phyloP scores from a whole-genome alignment of 306 rosid species.

The Vachellia collinsii region DNA sequence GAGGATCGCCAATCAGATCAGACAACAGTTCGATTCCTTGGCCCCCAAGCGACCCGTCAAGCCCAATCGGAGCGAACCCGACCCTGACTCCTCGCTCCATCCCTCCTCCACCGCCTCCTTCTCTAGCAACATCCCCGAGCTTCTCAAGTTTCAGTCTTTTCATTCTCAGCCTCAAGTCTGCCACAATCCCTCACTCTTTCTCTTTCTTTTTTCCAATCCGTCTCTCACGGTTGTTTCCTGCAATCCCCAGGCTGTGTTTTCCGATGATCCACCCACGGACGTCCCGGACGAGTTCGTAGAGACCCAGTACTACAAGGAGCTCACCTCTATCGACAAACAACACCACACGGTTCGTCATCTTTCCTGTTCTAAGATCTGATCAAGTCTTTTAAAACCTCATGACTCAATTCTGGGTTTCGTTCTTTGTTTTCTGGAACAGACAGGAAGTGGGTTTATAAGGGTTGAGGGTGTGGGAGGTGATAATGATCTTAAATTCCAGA shows the following conservation, averaged over 20 bases:
- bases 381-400: not conserved
- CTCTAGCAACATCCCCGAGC: slow-evolving; percentile 53
- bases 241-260: slow-evolving; percentile 29
- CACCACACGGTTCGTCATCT: slow-evolving; percentile 59
- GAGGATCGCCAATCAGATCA: slow-evolving; percentile 13
- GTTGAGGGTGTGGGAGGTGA: slow-evolving; percentile 41
- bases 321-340: slow-evolving; percentile 62
- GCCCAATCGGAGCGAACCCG: slow-evolving; percentile 78
- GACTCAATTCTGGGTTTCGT: not conserved
- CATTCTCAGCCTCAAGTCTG: slow-evolving; percentile 53
- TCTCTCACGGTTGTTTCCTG: not conserved
- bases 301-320: slow-evolving; percentile 62
- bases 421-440: slow-evolving; percentile 45
- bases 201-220: too few species aligned
- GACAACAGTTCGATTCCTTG: slow-evolving; percentile 14
- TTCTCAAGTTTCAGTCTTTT: slow-evolving; percentile 60
- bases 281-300: slow-evolving; percentile 68
- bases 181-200: not conserved
- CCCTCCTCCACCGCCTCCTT: slow-evolving; percentile 12
- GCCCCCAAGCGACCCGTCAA: slow-evolving; percentile 37
- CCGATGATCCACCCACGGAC: slow-evolving; percentile 31
- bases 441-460: slow-evolving; percentile 74
- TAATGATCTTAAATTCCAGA: slow-evolving; percentile 29
- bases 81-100: not conserved
- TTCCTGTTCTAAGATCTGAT: not conserved